A percentile compares a stretch with the other conserved stretches of the same genome.
These are phyloP conservation scores for Terana coerulea DNA, from an alignment of 768 basidiomycete species.

Conservation along the genomic window DNA sequence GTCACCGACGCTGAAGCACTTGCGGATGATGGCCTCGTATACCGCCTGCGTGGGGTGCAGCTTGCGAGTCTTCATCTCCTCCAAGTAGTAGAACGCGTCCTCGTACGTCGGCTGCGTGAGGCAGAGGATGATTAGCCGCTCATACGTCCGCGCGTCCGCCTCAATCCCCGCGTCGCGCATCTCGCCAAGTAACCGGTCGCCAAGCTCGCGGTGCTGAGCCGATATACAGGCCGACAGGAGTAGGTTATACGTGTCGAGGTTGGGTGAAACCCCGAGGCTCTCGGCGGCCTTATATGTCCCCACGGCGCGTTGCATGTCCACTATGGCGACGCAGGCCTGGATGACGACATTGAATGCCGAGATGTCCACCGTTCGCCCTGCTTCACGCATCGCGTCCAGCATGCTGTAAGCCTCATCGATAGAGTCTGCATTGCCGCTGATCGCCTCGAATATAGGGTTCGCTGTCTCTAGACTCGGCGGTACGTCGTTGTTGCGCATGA, in stretches of 20 bases:
- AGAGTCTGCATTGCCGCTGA: constrained; percentile 44
- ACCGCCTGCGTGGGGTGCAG: constrained; percentile 49
- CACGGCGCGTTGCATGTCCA: constrained; percentile 73
- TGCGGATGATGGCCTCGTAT: constrained; percentile 59
- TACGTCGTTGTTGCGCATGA: constrained; percentile 56
- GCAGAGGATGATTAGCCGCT: constrained; percentile 63
- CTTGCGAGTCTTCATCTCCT: constrained; percentile 74
- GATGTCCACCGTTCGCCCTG: constrained; percentile 50
- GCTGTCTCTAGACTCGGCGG: constrained; percentile 48
- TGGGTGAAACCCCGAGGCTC: constrained; percentile 53
- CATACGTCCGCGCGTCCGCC: constrained; percentile 60
- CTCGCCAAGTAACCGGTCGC: constrained; percentile 62
- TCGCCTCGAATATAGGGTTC: constrained; percentile 45
- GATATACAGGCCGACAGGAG: constrained; percentile 64
- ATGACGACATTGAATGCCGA: constrained; percentile 65
- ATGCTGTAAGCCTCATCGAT: constrained; percentile 64
- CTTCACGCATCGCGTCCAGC: constrained; percentile 56
- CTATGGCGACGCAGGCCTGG: constrained; percentile 52
- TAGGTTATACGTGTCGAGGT: constrained; percentile 63
- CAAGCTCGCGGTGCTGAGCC: constrained; percentile 59
- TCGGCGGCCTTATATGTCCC: constrained; percentile 66
- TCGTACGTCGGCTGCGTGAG: constrained; percentile 73
- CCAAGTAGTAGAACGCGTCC: constrained; percentile 85
- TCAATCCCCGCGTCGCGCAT: constrained; percentile 54
- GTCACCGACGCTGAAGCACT: constrained; percentile 55